Evolutionary conservation across 2,329 filamentous ascomycete species (phyloP).

Genomic region (Scedosporium boydii): DNA sequence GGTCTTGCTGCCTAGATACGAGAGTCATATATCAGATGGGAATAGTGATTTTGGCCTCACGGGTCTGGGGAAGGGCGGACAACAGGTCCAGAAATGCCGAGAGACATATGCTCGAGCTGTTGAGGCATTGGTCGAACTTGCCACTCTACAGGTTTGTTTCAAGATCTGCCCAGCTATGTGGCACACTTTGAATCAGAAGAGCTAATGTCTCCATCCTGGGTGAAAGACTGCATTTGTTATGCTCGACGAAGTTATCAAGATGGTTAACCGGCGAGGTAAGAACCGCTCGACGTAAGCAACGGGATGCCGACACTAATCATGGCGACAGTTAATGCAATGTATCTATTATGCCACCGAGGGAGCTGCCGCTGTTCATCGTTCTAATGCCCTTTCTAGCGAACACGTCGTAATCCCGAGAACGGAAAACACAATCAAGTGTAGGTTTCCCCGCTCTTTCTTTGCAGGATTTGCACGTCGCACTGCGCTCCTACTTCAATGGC

Average conservation of each 20-base stretch:
- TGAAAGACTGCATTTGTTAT: constrained; percentile 86
- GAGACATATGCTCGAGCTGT: constrained; percentile 96
- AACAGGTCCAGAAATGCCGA: constrained; percentile 88
- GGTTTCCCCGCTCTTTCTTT: constrained; percentile 14
- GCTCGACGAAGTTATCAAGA: constrained; percentile 96
- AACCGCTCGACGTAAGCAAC: constrained; percentile 5
- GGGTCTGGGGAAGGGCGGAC: constrained; percentile 89
- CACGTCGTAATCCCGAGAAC: constrained; percentile 96
- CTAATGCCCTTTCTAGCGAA: constrained; percentile 42
- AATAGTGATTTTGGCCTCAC: constrained; percentile 96
- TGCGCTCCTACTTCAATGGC: background rate
- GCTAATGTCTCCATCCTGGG: background rate
- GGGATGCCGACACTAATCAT: constrained; percentile 13
- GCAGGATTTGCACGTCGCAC: background rate
- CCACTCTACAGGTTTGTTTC: constrained; percentile 64
- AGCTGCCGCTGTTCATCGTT: background rate
- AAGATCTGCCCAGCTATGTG: too few species aligned
- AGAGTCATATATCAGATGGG: constrained; percentile 79
- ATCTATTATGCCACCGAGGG: constrained; percentile 19
- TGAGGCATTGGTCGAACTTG: constrained; percentile 89
- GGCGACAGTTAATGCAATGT: constrained; percentile 79
- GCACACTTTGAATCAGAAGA: background rate
- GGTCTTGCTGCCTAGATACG: constrained; percentile 87
- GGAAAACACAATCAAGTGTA: constrained; percentile 98
- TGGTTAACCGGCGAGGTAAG: constrained; percentile 87